Evolutionary conservation across 2,329 filamentous ascomycete species (phyloP), one percentile per base, ranked within the genome.

Genomic region (Talaromyces sp.): DNA sequence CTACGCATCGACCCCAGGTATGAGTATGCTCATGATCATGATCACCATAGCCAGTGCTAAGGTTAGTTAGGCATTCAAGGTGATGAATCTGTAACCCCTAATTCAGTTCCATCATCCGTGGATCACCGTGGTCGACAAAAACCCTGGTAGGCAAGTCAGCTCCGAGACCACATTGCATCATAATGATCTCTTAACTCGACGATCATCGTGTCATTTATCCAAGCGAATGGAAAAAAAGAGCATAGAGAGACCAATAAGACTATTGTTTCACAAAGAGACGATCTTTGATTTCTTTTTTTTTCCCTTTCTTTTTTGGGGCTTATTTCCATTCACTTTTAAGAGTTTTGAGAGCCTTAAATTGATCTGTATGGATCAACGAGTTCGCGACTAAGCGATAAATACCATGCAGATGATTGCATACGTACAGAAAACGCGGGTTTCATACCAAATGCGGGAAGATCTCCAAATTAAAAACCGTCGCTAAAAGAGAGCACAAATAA

Each of bases 201-300:
- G 56, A 58, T 58, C 35, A 27, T 11, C 35, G 33, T 39, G 35
- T 43, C 22, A 33, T 31, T 4, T 58, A 16, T 19, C 37, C 37
- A 59, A 43, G 56, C 56, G 37, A 59, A 59, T 45, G 16, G 24
- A 59, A 59, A 59, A 59, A 33, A 19, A 45, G 37, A 41, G 5
- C 43, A 43, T 16, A 41, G 14, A 6, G 31, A 27, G 37, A 10
- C 24, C 56, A 59, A 43, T 56, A 33, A 56, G 50, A 56, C 52
- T 37, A 56, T 59, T 33, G 56, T 59, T 59, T 59, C 56, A 59
- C 37, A 59, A 58, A 58, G 22, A 58, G 56, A 58, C 35, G 35
- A 58, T 58, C 35, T 58, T 58, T 58, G 56, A 27, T 58, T 43
- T 27, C 35, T 58, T 58, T 39, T 41, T 41, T 16, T n/a, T 24